phyloP scores from a whole-genome alignment of 768 basidiomycete species.

The Chlorophyllum brunneum region DNA sequence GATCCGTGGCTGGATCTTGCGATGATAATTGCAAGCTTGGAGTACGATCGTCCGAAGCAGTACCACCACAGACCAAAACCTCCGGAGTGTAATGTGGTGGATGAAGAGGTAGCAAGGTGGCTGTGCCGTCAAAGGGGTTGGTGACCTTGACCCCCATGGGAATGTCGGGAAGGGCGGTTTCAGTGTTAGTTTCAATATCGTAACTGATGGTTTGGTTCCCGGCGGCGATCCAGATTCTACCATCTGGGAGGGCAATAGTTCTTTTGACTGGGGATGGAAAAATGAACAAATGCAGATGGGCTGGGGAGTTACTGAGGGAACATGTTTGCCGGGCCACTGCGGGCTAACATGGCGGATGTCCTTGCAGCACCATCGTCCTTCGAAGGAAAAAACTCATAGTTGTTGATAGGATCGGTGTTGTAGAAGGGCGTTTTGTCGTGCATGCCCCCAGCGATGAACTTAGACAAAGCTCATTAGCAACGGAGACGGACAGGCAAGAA shows the following conservation, averaged over 20 bases:
- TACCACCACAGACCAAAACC: slow-evolving; percentile 45
- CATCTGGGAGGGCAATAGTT: slow-evolving; percentile 35
- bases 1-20: slow-evolving; percentile 37
- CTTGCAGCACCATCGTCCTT: slow-evolving; percentile 33
- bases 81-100: slow-evolving; percentile 40
- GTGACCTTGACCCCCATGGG: slow-evolving; percentile 41
- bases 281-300: too few species aligned
- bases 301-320: slow-evolving; percentile 30
- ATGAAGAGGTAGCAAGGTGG: slow-evolving; percentile 32
- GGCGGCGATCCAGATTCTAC: slow-evolving; percentile 36
- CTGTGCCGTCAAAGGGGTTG: slow-evolving; percentile 35
- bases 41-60: slow-evolving; percentile 27
- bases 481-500: slow-evolving; percentile 6
- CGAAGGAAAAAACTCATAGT: slow-evolving; percentile 35
- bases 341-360: slow-evolving; percentile 24
- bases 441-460: slow-evolving; percentile 27
- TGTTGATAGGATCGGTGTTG: slow-evolving; percentile 54
- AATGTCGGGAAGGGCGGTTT: slow-evolving; percentile 35
- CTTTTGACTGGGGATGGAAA: too few species aligned
- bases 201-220: slow-evolving; percentile 40
- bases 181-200: slow-evolving; percentile 32
- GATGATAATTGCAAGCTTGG: slow-evolving; percentile 29
- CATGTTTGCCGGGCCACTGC: slow-evolving; percentile 23
- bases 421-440: slow-evolving; percentile 47
- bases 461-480: not conserved